Conservation (phyloP, 2,329 filamentous ascomycete genomes). For the Neofusicoccum parvum region DNA sequence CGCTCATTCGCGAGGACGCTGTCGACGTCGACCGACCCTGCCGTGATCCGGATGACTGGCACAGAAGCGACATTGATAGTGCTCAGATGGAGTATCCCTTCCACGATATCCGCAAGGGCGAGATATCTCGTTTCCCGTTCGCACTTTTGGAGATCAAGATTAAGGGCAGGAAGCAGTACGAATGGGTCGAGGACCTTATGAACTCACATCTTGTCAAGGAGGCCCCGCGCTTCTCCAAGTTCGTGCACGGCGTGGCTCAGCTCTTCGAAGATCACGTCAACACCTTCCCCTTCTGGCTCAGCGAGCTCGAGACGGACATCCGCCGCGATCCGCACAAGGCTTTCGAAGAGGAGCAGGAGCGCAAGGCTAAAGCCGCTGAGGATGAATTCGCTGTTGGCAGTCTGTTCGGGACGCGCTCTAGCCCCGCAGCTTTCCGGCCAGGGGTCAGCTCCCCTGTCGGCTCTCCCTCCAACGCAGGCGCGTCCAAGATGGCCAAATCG, state of each 20-base stretch:
- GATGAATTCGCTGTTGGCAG: constrained; percentile 89
- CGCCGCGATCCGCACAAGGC: constrained; percentile 87
- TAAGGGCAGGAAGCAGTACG: constrained; percentile 67
- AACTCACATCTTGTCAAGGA: constrained; percentile 88
- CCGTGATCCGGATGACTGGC: constrained; percentile 86
- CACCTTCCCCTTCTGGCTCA: constrained; percentile 93
- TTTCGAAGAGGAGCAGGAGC: constrained; percentile 88
- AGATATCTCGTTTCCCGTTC: constrained; percentile 88
- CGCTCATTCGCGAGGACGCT: constrained; percentile 75
- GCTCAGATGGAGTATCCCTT: constrained; percentile 85
- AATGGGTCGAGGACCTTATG: constrained; percentile 92
- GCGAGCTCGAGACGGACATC: constrained; percentile 89
- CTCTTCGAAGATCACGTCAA: constrained; percentile 96
- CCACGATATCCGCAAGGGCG: constrained; percentile 81
- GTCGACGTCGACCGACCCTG: constrained; percentile 84
- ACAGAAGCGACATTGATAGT: constrained; percentile 85
- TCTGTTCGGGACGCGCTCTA: constrained; percentile 63
- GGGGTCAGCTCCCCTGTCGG: constrained; percentile 67
- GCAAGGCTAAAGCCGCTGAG: constrained; percentile 76
- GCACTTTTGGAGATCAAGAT: constrained; percentile 93
- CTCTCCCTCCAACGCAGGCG: constrained; percentile 64
- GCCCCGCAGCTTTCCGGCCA: constrained; percentile 54
- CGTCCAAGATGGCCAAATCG: constrained; percentile 35
- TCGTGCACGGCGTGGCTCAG: constrained; percentile 87
- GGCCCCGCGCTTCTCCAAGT: constrained; percentile 91